Base-by-base conservation (phyloP, 23 red algal species). In the Gracilariopsis chorda region DNA sequence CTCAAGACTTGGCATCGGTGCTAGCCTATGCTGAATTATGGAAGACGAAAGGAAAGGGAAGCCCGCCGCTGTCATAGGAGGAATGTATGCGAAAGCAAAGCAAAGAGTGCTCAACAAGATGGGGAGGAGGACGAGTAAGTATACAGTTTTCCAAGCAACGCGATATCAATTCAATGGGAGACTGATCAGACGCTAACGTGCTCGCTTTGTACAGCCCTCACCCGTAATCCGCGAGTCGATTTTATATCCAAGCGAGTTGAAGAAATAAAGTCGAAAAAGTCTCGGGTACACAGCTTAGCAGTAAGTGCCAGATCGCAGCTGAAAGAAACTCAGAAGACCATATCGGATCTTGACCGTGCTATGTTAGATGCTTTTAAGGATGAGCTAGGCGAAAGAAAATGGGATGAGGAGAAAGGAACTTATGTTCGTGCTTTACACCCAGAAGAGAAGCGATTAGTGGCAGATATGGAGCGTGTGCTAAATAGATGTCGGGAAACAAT, bases 61-160 rank as follows among this genome's bases (percentile, higher is more conserved):
- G 72, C 82, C 85, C 27, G 71, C 36, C 17, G 72, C 78, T 25
- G 83, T 87, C 40, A 82, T 98, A 62, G 90, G 91, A 53, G 95
- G 95, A 23, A 82, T 84, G 59, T 99, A 99, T 60, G 86, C 91
- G 21, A 99, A 99, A 84, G 93, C 97, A 51, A 99, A 99, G 82
- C 97, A 99, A 92, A 84, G 97, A 36, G 97, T 99, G 20, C 84
- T 99, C 40, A 99, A 99, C 62, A 89, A 62, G 55, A 79, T 99
- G 47, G 97, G 97, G 46, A 90, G 88, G 36, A 90, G 97, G 14
- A 99, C 97, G 37, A 95, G 85, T 89, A 89, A 33, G 85, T 78
- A n/a, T 44, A 24, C 49, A 35, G 24, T 71, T 71, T 27, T 63
- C 12, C 28, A 13, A 28, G 47, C 9, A 78, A 11, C 45, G 30